These are phyloP conservation scores for Jacaranda mimosifolia DNA, from an alignment of 257 asterid species.

Conservation along the genomic window DNA sequence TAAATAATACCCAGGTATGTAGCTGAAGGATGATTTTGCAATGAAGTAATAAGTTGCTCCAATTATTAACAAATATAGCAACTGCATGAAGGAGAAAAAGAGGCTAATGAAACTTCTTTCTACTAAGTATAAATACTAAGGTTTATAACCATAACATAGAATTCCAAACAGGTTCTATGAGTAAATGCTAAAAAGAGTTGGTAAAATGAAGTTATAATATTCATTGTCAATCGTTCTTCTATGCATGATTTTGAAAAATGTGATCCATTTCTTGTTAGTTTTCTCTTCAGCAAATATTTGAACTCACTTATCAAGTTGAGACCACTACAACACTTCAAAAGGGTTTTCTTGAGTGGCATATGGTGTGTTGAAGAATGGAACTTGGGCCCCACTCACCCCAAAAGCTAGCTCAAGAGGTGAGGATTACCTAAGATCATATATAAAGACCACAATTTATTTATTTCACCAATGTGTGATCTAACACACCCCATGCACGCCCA, in stretches of 20 bases:
- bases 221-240: neutral
- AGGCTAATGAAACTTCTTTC: slow-evolving; percentile 29
- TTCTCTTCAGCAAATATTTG: slow-evolving; percentile 5
- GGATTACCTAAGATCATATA: too few relatives aligned
- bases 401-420: too few relatives aligned
- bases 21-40: slow-evolving; percentile 67
- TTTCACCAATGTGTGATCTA: too few relatives aligned
- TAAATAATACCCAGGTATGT: slow-evolving; percentile 91
- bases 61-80: slow-evolving; percentile 73
- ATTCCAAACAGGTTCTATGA: slow-evolving; percentile 10
- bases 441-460: too few relatives aligned
- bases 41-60: slow-evolving; percentile 84
- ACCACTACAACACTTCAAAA: neutral
- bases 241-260: neutral
- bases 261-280: slow-evolving; percentile 10
- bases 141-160: slow-evolving; percentile 11
- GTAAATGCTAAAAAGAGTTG: slow-evolving; percentile 7
- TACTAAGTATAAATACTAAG: slow-evolving; percentile 1
- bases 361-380: neutral
- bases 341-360: neutral
- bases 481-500: too few relatives aligned
- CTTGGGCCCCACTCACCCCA: too few relatives aligned
- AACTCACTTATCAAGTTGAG: slow-evolving; percentile 1
- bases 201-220: slow-evolving; percentile 12
- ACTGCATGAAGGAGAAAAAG: slow-evolving; percentile 61